Evolutionary conservation across 257 asterid species (phyloP).

Genomic region (Orobanche coerulescens): DNA sequence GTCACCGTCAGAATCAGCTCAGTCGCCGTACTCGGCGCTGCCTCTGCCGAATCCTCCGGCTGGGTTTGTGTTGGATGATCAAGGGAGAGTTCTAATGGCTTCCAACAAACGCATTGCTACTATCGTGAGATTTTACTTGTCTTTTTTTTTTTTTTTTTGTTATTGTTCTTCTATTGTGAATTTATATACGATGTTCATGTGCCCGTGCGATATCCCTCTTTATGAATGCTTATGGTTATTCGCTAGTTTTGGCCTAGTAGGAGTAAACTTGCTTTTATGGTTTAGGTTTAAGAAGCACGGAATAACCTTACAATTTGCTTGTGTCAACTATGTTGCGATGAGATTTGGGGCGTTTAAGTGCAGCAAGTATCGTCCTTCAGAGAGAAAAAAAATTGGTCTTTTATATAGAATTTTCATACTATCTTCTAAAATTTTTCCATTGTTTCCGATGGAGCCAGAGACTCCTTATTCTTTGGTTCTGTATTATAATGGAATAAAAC

Average conservation of each 20-base stretch:
- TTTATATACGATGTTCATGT: background rate
- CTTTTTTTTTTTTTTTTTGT: background rate
- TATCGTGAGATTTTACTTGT: slow-evolving; percentile 47
- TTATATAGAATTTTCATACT: too few relatives aligned
- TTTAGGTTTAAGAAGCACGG: too few relatives aligned
- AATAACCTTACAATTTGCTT: too few relatives aligned
- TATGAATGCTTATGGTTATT: background rate
- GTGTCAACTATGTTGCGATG: too few relatives aligned
- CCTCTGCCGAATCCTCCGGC: slow-evolving; percentile 95
- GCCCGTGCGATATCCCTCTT: background rate
- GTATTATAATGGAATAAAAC: too few relatives aligned
- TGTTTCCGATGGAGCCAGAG: too few relatives aligned
- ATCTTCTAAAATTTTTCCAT: too few relatives aligned
- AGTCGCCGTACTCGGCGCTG: slow-evolving; percentile 40
- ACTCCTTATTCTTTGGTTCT: too few relatives aligned
- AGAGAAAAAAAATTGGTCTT: too few relatives aligned
- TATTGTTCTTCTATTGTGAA: background rate
- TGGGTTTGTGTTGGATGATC: slow-evolving; percentile 80
- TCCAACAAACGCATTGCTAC: slow-evolving; percentile 71
- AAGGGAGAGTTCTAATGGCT: slow-evolving; percentile 81
- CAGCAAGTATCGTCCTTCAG: too few relatives aligned
- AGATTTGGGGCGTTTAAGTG: too few relatives aligned
- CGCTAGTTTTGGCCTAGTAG: background rate
- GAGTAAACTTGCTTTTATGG: too few relatives aligned
- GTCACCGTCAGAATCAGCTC: slow-evolving; percentile 26